Evolutionary conservation across 1,284 basidiomycete species (phyloP), one percentile per base, ranked within the genome.

Genomic region (Singerocomus inundabilis): DNA sequence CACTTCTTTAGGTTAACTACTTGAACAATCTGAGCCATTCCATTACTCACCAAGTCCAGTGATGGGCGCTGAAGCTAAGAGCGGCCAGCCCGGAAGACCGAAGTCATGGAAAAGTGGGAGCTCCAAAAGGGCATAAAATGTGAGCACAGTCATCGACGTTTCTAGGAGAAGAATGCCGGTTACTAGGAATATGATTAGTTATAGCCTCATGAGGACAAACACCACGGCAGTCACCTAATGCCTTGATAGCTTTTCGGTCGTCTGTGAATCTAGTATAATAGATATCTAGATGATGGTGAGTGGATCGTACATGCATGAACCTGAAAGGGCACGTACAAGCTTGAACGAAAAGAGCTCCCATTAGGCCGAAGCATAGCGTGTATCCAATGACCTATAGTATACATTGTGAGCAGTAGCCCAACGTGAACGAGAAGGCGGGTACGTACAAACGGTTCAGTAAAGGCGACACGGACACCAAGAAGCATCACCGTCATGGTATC

Each of bases 21-120:
- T 3, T 21, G 5, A 25, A 16, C 5, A 2, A 9, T 34, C 3
- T 11, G 3, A 37, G 10, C 3, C 1, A 2, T n/a, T n/a, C 5
- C 25, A 7, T 21, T 25, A 25, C 59, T 55, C 8, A 62, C 60
- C 61, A 13, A 60, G 15, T 16, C 52, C 61, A 21, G 54, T 15
- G 1, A 59, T 33, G 1, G 48, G 46, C 11, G 40, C 40, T 18
- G 37, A 10, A 21, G 4, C 0, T 0, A 12, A 1, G 11, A n/a
- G 12, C 18, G 24, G 21, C 21, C 21, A 29, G 28, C 21, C 21
- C 21, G 21, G 21, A 29, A 11, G 28, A 29, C 6, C 2, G 28
- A 11, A 29, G 28, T 29, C 21, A 21, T 4, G 2, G 21, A 4
- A 21, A 21, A 29, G 28, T 29, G 28, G 28, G 28, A 29, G 8